Evolutionary conservation across 2,329 filamentous ascomycete species (phyloP).

Genomic region (Cladosporium sp.): DNA sequence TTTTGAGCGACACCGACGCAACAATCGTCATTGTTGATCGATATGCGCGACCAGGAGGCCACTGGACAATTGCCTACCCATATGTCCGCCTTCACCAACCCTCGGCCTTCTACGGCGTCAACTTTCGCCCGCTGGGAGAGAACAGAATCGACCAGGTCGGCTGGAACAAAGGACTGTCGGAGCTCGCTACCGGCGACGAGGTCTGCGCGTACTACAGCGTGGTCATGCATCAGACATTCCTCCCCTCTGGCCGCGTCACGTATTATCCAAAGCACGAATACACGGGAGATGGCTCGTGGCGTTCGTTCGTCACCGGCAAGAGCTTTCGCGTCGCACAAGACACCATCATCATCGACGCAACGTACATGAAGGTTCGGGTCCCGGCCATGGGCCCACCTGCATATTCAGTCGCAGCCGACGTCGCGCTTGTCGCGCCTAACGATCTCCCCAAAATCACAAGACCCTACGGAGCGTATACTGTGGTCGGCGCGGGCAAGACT

Average conservation of each 20-base stretch:
- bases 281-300: conserved; percentile 14
- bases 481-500: conserved; percentile 20
- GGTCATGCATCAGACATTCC: conserved; percentile 17
- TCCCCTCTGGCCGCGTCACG: conserved; percentile 18
- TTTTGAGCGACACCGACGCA: conserved; percentile 10
- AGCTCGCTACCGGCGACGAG: conserved; percentile 16
- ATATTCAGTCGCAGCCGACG: conserved; percentile 12
- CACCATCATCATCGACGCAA: conserved; percentile 19
- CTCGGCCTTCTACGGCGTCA: conserved; percentile 20
- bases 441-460: conserved; percentile 10
- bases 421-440: conserved; percentile 14
- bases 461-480: conserved; percentile 15
- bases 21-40: conserved; percentile 16
- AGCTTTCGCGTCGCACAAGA: conserved; percentile 6
- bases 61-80: conserved; percentile 20
- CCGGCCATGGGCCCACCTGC: conserved; percentile 18
- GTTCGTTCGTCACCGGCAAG: conserved; percentile 13
- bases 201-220: conserved; percentile 17
- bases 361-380: conserved; percentile 17
- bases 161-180: conserved; percentile 18
- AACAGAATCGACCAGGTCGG: conserved; percentile 18
- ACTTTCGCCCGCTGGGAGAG: conserved; percentile 15
- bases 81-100: conserved; percentile 22
- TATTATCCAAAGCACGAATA: conserved; percentile 19
- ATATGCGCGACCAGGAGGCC: conserved; percentile 18